Base-by-base conservation (phyloP, 2,329 filamentous ascomycete species). In the Neocatenulostroma microsporum region DNA sequence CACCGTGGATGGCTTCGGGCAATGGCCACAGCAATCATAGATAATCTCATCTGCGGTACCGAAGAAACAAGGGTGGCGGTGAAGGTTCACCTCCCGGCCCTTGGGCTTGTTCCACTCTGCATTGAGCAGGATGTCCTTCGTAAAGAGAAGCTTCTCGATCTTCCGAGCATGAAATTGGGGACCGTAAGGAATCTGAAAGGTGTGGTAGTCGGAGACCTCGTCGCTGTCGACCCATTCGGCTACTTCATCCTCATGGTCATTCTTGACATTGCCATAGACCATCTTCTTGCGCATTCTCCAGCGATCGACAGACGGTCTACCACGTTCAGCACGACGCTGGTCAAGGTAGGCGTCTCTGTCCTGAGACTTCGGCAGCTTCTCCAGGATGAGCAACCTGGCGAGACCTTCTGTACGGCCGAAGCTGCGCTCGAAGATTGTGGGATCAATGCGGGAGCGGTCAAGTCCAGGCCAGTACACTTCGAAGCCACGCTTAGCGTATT, bases 31-130 rank as follows among this genome's bases (percentile, higher is more conserved):
- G 57, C 86, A 94, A 54, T 94, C 86, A 20, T 76, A 66, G 36
- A 89, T 73, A 6, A 91, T 74, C 59, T 91, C 81, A 38, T 80
- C 67, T 4, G 81, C 76, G 20, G 76, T 73, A 1, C 86, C 85
- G 50, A 93, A 89, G 58, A 93, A 93, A 10, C 82, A 84, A 3
- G 86, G 85, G 51, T 93, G 86, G 2, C 86, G 76, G 61, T 94
- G 86, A 4, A 93, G 67, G 43, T 84, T 76, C 1, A 88, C 80
- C 18, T 79, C 68, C n/a, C 85, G 74, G 27, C 86, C 79, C 42
- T 84, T 78, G 1, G 73, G 68, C 45, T 81, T 78, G 49, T 91
- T 93, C 85, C 86, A 93, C 54, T 93, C 84, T 0, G 83, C 83
- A 50, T 93, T 91, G 13, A 93, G 72, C 6, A 93, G 68, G 13